Evolutionary conservation across 2,329 filamentous ascomycete species (phyloP).

Genomic region (Zymoseptoria pseudotritici): DNA sequence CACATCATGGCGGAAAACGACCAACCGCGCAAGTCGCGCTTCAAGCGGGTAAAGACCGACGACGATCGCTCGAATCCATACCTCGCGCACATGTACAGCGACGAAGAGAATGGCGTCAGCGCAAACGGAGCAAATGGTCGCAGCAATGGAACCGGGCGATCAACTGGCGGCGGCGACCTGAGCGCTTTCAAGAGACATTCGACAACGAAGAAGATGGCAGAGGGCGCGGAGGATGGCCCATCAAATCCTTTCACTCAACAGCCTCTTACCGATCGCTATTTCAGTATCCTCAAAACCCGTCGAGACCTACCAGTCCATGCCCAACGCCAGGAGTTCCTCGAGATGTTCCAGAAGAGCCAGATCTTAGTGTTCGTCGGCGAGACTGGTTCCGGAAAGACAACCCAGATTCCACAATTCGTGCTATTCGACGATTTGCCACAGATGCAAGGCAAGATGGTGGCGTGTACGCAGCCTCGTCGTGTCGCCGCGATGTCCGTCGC

Average conservation of each 20-base stretch:
- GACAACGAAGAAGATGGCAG: slow-evolving; percentile 70
- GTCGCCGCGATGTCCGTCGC: slow-evolving; percentile 98
- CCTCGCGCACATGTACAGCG: slow-evolving; percentile 75
- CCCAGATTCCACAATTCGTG: slow-evolving; percentile 97
- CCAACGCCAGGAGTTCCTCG: slow-evolving; percentile 85
- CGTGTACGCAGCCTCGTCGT: slow-evolving; percentile 94
- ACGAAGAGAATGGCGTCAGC: slow-evolving; percentile 27
- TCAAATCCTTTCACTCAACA: slow-evolving; percentile 78
- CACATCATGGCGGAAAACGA: slow-evolving; percentile 39
- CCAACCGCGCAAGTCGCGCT: slow-evolving; percentile 22
- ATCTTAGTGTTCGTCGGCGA: slow-evolving; percentile 98
- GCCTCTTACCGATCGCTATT: slow-evolving; percentile 74
- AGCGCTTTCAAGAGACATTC: slow-evolving; percentile 65
- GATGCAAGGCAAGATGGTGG: slow-evolving; percentile 76
- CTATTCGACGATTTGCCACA: slow-evolving; percentile 94
- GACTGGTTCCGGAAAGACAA: slow-evolving; percentile 98
- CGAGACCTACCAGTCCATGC: slow-evolving; percentile 85
- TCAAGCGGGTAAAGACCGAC: slow-evolving; percentile 47
- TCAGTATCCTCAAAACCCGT: slow-evolving; percentile 76
- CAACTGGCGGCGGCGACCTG: slow-evolving; percentile 34
- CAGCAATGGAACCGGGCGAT: slow-evolving; percentile 5
- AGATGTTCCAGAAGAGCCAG: slow-evolving; percentile 87
- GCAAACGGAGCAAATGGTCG: slow-evolving; percentile 25
- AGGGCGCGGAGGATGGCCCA: slow-evolving; percentile 68
- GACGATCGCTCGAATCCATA: slow-evolving; percentile 69